Evolutionary conservation across 2,329 filamentous ascomycete species (phyloP), one percentile per base, ranked within the genome.

Genomic region (Exophiala spinifera): DNA sequence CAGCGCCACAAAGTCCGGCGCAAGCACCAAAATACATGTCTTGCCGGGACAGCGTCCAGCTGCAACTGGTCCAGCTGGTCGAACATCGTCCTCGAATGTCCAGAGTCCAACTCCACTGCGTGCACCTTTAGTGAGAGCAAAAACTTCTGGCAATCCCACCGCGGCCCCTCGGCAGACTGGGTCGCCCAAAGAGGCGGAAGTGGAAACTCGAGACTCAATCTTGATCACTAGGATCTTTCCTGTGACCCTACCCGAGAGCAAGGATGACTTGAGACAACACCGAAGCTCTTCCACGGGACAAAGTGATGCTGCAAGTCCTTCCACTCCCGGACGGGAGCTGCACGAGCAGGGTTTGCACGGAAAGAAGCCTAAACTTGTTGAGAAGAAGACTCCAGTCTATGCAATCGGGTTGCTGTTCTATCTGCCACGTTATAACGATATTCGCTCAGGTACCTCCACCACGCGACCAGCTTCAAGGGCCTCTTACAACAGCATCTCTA

Each of bases 1-100:
- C 49, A 76, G 78, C 36, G 79, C 82, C 64, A 79, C 76, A 57
- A 82, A 82, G 63, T 72, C 77, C 37, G 79, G 79, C n/a, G 78
- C 79, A 7, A 81, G 79, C 20, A 83, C 81, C 42, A 84, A 84
- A 65, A 76, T 83, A 65, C 81, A 84, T 64, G 78, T 83, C 49
- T 74, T 83, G 57, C 74, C 57, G 1, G 58, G 60, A 34, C 53
- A 59, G 43, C 53, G 43, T 25, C 48, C 49, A 40, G 17, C 40
- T 15, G 25, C 50, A 10, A 56, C 21, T 20, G 52, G 56, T 25
- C 31, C 56, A 4, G 49, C 51, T 33, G 46, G 55, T 13, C 51
- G 55, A 5, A 40, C 51, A 8, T 49, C 49, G 15, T 33, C 55
- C 10, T 45, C 46, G 19, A 52, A 40, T 48, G 43, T 58, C 62